Conservation (phyloP, 768 basidiomycete species). For the Baorangia bicolor region DNA sequence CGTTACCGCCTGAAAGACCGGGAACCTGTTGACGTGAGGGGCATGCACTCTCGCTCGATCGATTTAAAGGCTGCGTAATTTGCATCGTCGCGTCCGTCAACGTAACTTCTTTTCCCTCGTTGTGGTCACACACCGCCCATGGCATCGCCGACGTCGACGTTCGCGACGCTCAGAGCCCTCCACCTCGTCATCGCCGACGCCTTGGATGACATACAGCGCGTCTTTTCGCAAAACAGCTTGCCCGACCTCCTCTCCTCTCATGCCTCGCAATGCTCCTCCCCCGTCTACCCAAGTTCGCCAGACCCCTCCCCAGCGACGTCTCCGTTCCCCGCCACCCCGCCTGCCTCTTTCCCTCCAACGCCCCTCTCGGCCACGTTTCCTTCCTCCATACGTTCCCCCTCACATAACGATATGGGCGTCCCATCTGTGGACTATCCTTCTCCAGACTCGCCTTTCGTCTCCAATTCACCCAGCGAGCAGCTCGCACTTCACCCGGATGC, state of each 20-base stretch:
- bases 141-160: constrained; percentile 48
- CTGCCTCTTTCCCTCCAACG: constrained; percentile 27
- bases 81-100: not conserved
- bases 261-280: constrained; percentile 17
- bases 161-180: constrained; percentile 61
- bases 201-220: constrained; percentile 62
- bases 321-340: constrained; percentile 24
- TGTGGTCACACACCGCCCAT: constrained; percentile 17
- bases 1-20: not conserved
- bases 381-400: constrained; percentile 2
- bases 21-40: constrained; percentile 9
- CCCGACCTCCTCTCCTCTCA: constrained; percentile 12
- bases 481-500: constrained; percentile 62
- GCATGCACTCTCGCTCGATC: not conserved
- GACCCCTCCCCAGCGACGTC: constrained; percentile 31
- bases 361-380: constrained; percentile 32
- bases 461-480: constrained; percentile 48
- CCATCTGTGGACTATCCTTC: constrained; percentile 51
- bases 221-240: constrained; percentile 39
- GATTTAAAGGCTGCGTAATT: constrained; percentile 15
- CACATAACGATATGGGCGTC: not conserved
- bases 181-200: constrained; percentile 67
- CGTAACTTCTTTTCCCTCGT: constrained; percentile 3
- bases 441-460: constrained; percentile 47
- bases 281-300: constrained; percentile 28